Conservation (phyloP, 371 early-diverging fungal genomes). For the Umbelopsis sp. region DNA sequence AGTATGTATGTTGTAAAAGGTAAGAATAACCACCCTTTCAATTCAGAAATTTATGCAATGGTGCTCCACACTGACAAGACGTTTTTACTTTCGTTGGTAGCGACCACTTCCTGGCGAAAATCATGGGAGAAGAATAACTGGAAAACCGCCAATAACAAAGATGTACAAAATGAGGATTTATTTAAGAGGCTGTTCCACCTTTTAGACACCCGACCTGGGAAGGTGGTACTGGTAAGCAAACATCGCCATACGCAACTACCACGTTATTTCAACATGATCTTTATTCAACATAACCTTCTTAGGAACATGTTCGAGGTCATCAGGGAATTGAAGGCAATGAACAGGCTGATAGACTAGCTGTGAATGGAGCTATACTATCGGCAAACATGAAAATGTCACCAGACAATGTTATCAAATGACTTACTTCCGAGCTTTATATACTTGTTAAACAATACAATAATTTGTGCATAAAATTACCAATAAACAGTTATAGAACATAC, state of each 20-base stretch:
- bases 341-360: conserved; percentile 73
- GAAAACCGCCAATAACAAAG: conserved; percentile 52
- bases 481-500: neutral
- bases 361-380: conserved; percentile 48
- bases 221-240: conserved; percentile 54
- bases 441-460: neutral
- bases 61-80: neutral
- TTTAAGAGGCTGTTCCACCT: conserved; percentile 56
- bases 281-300: neutral
- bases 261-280: neutral
- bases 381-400: neutral
- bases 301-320: conserved; percentile 66
- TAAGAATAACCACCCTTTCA: neutral
- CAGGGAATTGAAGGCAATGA: conserved; percentile 74
- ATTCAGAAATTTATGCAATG: too few relatives aligned
- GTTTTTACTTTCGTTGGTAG: conserved; percentile 25
- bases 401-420: neutral
- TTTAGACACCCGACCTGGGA: conserved; percentile 36
- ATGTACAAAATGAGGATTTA: conserved; percentile 77
- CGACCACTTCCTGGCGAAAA: conserved; percentile 67
- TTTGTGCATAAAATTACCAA: too few relatives aligned
- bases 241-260: neutral
- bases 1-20: conserved; percentile 63
- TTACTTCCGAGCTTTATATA: neutral
- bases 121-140: conserved; percentile 73